Base-by-base conservation (phyloP, 75 land plant species). In the Pinus taeda region DNA sequence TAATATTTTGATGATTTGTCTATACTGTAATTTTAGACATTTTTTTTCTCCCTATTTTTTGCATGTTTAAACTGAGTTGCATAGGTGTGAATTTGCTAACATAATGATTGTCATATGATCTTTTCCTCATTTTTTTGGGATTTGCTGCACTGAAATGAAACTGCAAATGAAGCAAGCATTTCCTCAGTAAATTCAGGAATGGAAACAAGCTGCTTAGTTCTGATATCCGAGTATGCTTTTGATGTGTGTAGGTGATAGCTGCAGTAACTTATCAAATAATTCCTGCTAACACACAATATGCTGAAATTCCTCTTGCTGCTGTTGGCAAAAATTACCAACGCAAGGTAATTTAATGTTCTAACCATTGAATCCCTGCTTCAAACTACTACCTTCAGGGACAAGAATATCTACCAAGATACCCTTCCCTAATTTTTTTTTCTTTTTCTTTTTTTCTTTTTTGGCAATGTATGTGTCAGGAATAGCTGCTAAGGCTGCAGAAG, bases 241-340 rank as follows among this genome's bases (percentile, higher is more conserved):
- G 64, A 18, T 75, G 57, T 45, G 24, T 57, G 45, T 75, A 92
- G 94, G 91, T 93, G 15, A 75, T 93, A 74, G 96, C 88, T 37
- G 93, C 96, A 79, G 72, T 91, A 17, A 87, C 91, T 24, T 93
- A 82, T 79, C 96, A 93, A 80, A 89, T 93, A 55, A 59, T 91
- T 26, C 87, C 90, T 74, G 77, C 86, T 42, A 88, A 89, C 55
- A 86, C 90, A 57, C 96, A 88, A 72, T 88, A 85, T 91, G 96
- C 92, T 59, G 96, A 93, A 76, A 85, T 93, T 74, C 93, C 93
- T 62, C 85, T 93, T 75, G 93, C 93, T 79, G 91, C 92, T 74
- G 93, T 93, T 36, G 71, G 78, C 63, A 78, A 83, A 77, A 61
- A 65, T 7, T 74, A 84, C 70, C 93, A 91, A 75, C 80, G 57